Evolutionary conservation across 108 stramenopile species (phyloP).

Genomic region (Nitzschia putrida): DNA sequence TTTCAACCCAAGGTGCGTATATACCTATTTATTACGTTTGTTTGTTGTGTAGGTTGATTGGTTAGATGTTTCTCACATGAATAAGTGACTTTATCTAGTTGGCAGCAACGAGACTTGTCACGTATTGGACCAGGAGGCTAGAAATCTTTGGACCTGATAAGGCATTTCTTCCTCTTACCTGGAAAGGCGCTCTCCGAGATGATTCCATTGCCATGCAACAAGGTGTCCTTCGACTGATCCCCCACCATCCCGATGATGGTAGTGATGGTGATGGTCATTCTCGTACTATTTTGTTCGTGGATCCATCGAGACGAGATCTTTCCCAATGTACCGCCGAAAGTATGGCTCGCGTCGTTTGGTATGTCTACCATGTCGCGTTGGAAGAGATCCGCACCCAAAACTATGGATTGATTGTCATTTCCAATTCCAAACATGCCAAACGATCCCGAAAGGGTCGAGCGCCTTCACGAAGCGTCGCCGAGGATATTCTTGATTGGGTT

Average conservation of each 20-base stretch:
- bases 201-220: constrained; percentile 32
- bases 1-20: constrained; percentile 54
- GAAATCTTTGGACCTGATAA: no score
- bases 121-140: constrained; percentile 58
- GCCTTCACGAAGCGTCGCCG: constrained; percentile 34
- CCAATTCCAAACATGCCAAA: constrained; percentile 31
- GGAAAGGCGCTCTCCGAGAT: constrained; percentile 32
- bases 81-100: no score
- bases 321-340: constrained; percentile 41
- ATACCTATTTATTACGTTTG: neutral
- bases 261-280: no score
- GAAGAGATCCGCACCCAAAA: no score
- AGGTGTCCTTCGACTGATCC: no score
- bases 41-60: no score
- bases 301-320: constrained; percentile 47
- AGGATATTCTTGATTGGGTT: constrained; percentile 46
- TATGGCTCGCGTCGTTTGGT: constrained; percentile 57
- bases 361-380: constrained; percentile 43
- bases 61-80: no score
- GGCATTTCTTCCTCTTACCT: constrained; percentile 45
- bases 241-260: no score
- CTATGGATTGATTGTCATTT: constrained; percentile 51
- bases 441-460: constrained; percentile 42
- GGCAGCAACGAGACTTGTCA: constrained; percentile 43
- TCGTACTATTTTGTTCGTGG: constrained; percentile 44